phyloP scores from a whole-genome alignment of 2,329 filamentous ascomycete genomes.

The Hymenotorrendiella dingleyae region DNA sequence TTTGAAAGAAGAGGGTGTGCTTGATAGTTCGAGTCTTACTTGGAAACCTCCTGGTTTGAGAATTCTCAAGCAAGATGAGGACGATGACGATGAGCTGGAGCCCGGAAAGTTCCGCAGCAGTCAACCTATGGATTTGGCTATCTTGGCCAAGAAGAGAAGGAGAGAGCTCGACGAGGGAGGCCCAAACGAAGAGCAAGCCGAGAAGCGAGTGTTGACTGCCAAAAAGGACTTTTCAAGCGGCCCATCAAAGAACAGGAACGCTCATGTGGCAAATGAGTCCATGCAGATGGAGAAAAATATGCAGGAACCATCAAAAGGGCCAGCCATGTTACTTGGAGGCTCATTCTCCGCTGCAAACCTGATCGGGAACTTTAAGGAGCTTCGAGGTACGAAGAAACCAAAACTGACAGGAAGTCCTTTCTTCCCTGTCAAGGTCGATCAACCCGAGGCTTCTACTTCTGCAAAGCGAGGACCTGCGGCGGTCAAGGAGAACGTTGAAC shows the following conservation, averaged over 20 bases:
- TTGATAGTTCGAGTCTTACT: slow-evolving; percentile 36
- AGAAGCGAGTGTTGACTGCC: slow-evolving; percentile 2
- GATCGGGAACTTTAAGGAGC: slow-evolving; percentile 45
- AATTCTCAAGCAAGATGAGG: slow-evolving; percentile 36
- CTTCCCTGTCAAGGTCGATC: slow-evolving; percentile 13
- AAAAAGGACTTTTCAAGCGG: neutral
- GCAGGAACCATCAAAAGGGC: slow-evolving; percentile 20
- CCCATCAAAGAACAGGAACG: neutral
- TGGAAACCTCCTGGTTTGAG: slow-evolving; percentile 45
- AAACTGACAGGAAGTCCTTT: slow-evolving; percentile 26
- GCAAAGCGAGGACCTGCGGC: neutral
- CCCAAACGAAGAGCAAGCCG: slow-evolving; percentile 1
- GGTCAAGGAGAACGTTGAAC: neutral
- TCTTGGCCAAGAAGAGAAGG: slow-evolving; percentile 37
- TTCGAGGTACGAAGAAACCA: slow-evolving; percentile 34
- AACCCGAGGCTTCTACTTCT: slow-evolving; percentile 1
- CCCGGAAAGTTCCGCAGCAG: slow-evolving; percentile 17
- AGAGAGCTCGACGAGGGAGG: slow-evolving; percentile 15
- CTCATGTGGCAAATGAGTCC: slow-evolving; percentile 3
- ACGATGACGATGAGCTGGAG: slow-evolving; percentile 34
- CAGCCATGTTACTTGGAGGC: slow-evolving; percentile 16
- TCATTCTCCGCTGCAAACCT: slow-evolving; percentile 37
- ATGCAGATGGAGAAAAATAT: slow-evolving; percentile 10
- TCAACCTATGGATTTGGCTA: slow-evolving; percentile 29
- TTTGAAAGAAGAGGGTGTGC: slow-evolving; percentile 22